Percentiles rank a stretch among this genome's conserved stretches.
Evolutionary conservation across 1,139 yeast genomes (phyloP).

Genomic region (Debaryomyces psychrophilus): DNA sequence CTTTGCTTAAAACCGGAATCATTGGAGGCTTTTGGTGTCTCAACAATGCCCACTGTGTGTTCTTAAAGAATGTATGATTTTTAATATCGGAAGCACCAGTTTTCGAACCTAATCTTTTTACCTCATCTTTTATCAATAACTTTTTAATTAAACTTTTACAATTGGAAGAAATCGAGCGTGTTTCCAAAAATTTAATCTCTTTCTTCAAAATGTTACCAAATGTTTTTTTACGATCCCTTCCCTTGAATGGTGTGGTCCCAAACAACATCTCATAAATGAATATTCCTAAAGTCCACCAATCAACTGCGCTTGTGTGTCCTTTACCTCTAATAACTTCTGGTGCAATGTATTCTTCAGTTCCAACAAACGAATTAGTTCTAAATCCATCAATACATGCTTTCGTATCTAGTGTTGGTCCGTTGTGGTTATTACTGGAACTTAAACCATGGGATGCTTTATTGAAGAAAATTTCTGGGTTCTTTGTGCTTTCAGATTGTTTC

Average conservation of each 20-base stretch:
- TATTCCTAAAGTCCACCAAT: conserved; percentile 99
- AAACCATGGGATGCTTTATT: conserved; percentile 30
- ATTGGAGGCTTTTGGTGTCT: conserved; percentile 94
- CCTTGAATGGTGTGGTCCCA: conserved; percentile 96
- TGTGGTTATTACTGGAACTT: conserved; percentile 20
- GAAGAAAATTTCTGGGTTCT: conserved; percentile 53
- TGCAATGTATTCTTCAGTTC: conserved; percentile 97
- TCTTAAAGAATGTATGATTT: conserved; percentile 86
- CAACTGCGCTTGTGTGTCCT: conserved; percentile 97
- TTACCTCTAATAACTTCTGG: conserved; percentile 97
- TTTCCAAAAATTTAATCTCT: conserved; percentile 74
- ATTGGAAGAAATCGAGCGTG: conserved; percentile 60
- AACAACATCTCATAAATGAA: conserved; percentile 89
- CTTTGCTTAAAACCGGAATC: conserved; percentile 80
- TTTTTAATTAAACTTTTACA: conserved; percentile 83
- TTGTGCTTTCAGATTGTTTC: conserved; percentile 77
- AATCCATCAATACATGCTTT: conserved; percentile 95
- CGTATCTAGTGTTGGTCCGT: conserved; percentile 67
- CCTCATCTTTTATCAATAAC: conserved; percentile 83
- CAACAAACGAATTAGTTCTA: conserved; percentile 95
- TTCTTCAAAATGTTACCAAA: conserved; percentile 84
- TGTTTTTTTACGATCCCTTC: conserved; percentile 82
- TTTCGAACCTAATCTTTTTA: conserved; percentile 83
- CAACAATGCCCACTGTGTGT: conserved; percentile 90
- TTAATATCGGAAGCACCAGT: conserved; percentile 95